A percentile compares a stretch with the other conserved stretches of the same genome.
phyloP scores from a whole-genome alignment of 2,329 filamentous ascomycete species.

The Aschersonia sp. region DNA sequence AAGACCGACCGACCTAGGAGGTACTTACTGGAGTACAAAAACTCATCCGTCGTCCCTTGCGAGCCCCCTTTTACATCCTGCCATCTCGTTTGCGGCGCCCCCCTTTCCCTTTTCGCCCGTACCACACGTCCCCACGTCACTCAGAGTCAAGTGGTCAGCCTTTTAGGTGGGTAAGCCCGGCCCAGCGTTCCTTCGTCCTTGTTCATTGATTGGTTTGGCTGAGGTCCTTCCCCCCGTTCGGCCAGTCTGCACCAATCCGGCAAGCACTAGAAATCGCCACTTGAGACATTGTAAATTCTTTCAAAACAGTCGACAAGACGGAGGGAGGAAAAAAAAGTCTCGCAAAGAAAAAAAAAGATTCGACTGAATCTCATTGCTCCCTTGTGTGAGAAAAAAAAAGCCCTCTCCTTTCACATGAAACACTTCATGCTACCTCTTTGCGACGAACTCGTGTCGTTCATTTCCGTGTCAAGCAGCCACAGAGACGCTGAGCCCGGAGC shows the following conservation, averaged over 20 bases:
- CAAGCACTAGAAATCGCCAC: neutral
- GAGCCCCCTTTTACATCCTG: neutral
- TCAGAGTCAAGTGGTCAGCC: neutral
- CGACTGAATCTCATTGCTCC: neutral
- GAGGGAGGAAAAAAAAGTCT: slow-evolving; percentile 10
- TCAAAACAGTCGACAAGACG: slow-evolving; percentile 7
- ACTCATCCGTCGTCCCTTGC: neutral
- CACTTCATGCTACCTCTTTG: neutral
- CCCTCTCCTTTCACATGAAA: neutral
- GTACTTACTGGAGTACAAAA: no score
- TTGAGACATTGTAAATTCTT: neutral
- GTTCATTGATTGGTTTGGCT: neutral
- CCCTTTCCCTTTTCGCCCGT: neutral
- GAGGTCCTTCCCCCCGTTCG: no score
- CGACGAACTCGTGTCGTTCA: neutral
- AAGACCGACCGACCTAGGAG: no score
- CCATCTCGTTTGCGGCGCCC: neutral
- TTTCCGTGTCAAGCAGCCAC: neutral
- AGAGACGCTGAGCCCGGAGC: neutral
- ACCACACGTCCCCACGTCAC: neutral
- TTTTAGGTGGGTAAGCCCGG: neutral
- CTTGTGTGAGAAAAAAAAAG: neutral
- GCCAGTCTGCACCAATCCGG: no score
- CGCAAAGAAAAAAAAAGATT: neutral
- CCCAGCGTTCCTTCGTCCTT: neutral